These are phyloP conservation scores for Rhodotorula glutinis DNA, from an alignment of 1,284 basidiomycete species.

Conservation along the genomic window DNA sequence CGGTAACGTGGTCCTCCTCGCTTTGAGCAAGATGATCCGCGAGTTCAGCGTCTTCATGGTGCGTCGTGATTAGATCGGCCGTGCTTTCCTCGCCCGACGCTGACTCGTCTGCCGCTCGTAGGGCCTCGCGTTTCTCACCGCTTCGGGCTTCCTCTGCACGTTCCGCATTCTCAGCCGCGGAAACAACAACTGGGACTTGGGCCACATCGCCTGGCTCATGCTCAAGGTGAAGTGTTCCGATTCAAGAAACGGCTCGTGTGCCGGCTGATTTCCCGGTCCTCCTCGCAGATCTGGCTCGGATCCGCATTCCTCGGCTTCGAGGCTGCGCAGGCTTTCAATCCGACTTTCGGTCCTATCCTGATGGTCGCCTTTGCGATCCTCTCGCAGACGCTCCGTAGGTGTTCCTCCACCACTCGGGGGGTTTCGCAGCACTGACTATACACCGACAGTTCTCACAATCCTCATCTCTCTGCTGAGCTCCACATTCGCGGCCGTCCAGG, in stretches of 20 bases:
- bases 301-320: constrained; percentile 42
- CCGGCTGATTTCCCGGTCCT: not conserved
- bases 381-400: constrained; percentile 24
- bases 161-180: constrained; percentile 36
- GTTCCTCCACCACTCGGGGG: no score
- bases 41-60: constrained; percentile 32
- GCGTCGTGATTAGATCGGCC: no score
- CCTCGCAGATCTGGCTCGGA: constrained; percentile 12
- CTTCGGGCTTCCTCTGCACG: constrained; percentile 40
- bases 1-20: constrained; percentile 39
- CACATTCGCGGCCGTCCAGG: constrained; percentile 39
- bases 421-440: not conserved
- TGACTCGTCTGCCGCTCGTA: constrained; percentile 14
- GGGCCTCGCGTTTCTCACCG: constrained; percentile 35
- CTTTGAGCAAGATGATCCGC: constrained; percentile 35
- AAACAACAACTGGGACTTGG: constrained; percentile 15
- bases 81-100: no score
- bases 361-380: constrained; percentile 37
- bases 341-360: constrained; percentile 32
- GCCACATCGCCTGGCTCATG: constrained; percentile 40
- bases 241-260: no score
- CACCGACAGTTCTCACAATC: constrained; percentile 39
- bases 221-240: constrained; percentile 29
- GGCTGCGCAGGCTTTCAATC: constrained; percentile 37
- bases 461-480: constrained; percentile 42